Evolutionary conservation across 2,329 filamentous ascomycete species (phyloP).

Genomic region (Hymenoscyphus repandus): DNA sequence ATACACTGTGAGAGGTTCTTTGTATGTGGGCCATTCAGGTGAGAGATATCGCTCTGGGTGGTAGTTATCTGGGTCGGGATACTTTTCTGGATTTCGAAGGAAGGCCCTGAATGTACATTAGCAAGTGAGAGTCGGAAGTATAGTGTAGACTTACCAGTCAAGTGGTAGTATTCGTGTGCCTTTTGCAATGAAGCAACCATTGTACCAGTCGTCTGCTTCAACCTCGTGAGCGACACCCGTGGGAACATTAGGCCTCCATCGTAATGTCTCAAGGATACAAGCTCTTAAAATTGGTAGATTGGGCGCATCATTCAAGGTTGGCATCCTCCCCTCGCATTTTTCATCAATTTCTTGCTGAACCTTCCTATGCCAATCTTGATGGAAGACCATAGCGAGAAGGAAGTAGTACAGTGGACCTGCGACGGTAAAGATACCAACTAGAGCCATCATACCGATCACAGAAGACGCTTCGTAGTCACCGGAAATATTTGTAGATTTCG

Average conservation of each 20-base stretch:
- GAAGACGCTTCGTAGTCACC: constrained; percentile 2
- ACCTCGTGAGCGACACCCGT: constrained; percentile 26
- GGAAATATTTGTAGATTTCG: constrained; percentile 21
- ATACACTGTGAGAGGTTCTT: constrained; percentile 43
- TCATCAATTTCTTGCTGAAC: constrained; percentile 11
- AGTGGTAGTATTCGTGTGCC: constrained; percentile 4
- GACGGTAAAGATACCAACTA: constrained; percentile 4
- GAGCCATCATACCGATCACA: constrained; percentile 4
- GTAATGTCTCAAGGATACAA: constrained; percentile 24
- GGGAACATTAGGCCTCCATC: constrained; percentile 45
- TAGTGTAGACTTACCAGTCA: neutral
- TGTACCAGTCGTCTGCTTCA: constrained; percentile 5
- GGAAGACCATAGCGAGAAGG: constrained; percentile 7
- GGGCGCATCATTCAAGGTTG: constrained; percentile 25
- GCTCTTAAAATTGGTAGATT: constrained; percentile 30
- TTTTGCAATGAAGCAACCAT: constrained; percentile 2
- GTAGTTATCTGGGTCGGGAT: constrained; percentile 39
- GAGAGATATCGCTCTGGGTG: constrained; percentile 39
- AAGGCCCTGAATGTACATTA: constrained; percentile 15
- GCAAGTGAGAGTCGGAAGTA: neutral
- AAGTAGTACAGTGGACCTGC: constrained; percentile 2
- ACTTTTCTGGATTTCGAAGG: constrained; percentile 32
- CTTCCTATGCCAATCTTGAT: constrained; percentile 9
- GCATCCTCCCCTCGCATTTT: constrained; percentile 8
- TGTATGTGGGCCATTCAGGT: constrained; percentile 32